Percentiles rank a stretch among this genome's conserved stretches.
Evolutionary conservation across 2,329 filamentous ascomycete genomes (phyloP).

Genomic region (Cladosporium sphaerospermum): DNA sequence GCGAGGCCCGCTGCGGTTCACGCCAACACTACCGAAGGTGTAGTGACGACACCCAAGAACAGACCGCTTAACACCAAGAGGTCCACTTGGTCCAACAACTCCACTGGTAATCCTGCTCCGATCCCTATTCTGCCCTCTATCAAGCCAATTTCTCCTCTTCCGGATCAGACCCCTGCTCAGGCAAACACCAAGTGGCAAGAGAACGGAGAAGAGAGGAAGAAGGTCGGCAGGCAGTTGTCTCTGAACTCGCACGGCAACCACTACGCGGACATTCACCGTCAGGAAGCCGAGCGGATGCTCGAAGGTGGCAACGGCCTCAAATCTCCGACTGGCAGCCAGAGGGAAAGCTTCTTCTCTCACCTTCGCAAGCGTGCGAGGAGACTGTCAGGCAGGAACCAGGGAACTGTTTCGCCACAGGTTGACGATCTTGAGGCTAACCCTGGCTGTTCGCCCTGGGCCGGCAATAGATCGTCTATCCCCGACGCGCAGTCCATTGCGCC

Average conservation of each 20-base stretch:
- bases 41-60: constrained; percentile 41
- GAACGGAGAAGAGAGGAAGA: constrained; percentile 66
- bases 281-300: constrained; percentile 83
- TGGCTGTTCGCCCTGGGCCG: constrained; percentile 79
- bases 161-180: constrained; percentile 85
- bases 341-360: constrained; percentile 98
- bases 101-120: constrained; percentile 63
- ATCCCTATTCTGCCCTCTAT: constrained; percentile 97
- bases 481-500: constrained; percentile 46
- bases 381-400: constrained; percentile 85
- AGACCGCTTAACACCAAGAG: constrained; percentile 66
- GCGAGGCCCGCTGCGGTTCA: constrained; percentile 39
- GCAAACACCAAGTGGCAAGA: constrained; percentile 58
- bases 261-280: constrained; percentile 81
- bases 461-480: constrained; percentile 64
- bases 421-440: constrained; percentile 92
- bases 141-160: constrained; percentile 90
- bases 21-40: constrained; percentile 37
- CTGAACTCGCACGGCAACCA: constrained; percentile 88
- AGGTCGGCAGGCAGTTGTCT: constrained; percentile 90
- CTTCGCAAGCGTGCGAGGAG: constrained; percentile 86
- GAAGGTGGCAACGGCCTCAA: constrained; percentile 72
- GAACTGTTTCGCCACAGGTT: constrained; percentile 67
- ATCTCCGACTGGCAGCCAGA: constrained; percentile 72
- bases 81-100: constrained; percentile 85